These are phyloP conservation scores for Sarcodon sp. DNA, from an alignment of 768 basidiomycete genomes.

Conservation along the genomic window DNA sequence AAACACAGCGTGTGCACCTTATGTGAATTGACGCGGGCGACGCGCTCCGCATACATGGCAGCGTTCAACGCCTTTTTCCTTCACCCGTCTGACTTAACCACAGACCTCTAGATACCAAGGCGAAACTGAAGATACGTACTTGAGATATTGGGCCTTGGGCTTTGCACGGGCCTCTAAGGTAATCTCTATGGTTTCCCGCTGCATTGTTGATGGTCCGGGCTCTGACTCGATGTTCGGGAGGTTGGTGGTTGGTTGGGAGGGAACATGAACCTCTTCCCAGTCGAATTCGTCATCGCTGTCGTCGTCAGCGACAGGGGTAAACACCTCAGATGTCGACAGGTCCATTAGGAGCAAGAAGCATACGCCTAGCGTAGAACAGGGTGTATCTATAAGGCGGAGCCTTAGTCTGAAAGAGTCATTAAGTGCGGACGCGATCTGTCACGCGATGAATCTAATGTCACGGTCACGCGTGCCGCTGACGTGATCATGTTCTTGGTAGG, in stretches of 20 bases:
- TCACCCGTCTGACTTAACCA: background rate
- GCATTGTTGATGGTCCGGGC: conserved; percentile 4
- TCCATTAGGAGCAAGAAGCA: background rate
- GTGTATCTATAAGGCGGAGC: too few species aligned
- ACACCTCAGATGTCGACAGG: conserved; percentile 3
- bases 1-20: conserved; percentile 83
- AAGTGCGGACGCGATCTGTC: too few species aligned
- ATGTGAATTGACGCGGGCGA: conserved; percentile 68
- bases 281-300: conserved; percentile 58
- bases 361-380: too few species aligned
- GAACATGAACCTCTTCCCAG: conserved; percentile 70
- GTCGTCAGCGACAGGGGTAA: conserved; percentile 11
- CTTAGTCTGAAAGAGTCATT: too few species aligned
- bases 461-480: too few species aligned
- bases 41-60: conserved; percentile 49
- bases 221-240: background rate
- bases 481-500: too few species aligned
- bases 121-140: conserved; percentile 24
- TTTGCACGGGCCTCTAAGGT: conserved; percentile 40
- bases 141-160: conserved; percentile 21
- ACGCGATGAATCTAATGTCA: too few species aligned
- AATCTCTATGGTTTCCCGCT: conserved; percentile 47
- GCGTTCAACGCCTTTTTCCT: conserved; percentile 29
- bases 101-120: background rate
- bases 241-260: conserved; percentile 10